These are phyloP conservation scores for Boletus vermiculosoides DNA, from an alignment of 768 basidiomycete genomes.

Conservation along the genomic window DNA sequence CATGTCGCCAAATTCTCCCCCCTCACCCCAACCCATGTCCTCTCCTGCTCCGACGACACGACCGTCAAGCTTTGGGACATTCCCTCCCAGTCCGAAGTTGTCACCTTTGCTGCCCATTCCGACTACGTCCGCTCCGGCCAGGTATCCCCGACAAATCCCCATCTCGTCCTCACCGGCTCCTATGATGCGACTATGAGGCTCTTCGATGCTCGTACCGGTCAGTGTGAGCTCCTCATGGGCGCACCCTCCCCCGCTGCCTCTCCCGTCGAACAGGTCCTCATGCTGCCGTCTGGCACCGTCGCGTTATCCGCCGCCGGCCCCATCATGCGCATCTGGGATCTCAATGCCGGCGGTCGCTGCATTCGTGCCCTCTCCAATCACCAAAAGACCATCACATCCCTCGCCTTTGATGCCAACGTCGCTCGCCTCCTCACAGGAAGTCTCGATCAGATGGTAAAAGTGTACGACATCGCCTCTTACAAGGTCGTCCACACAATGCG, in stretches of 20 bases:
- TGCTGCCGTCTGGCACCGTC: conserved; percentile 87
- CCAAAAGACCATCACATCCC: conserved; percentile 93
- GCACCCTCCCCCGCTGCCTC: conserved; percentile 27
- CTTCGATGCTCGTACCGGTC: conserved; percentile 82
- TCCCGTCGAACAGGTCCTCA: conserved; percentile 90
- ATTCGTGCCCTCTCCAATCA: conserved; percentile 92
- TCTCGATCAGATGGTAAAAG: conserved; percentile 97
- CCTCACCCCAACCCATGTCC: conserved; percentile 73
- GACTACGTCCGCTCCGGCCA: conserved; percentile 97
- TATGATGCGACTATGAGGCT: conserved; percentile 91
- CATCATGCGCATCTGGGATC: conserved; percentile 92
- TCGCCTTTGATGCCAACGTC: conserved; percentile 75
- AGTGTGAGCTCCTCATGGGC: conserved; percentile 83
- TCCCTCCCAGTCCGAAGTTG: conserved; percentile 77
- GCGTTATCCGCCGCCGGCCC: conserved; percentile 88
- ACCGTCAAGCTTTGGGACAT: conserved; percentile 95
- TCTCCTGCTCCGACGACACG: conserved; percentile 96
- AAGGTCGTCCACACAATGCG: conserved; percentile 98
- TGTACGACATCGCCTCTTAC: conserved; percentile 92
- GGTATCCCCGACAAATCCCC: conserved; percentile 78
- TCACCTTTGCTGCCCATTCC: conserved; percentile 81
- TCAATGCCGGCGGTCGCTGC: conserved; percentile 88
- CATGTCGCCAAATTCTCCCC: conserved; percentile 93
- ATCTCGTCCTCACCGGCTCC: conserved; percentile 86
- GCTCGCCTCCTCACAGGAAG: conserved; percentile 85